These are phyloP conservation scores for Sphagnum tenellum DNA, from an alignment of 225 moss, liverwort and hornwort species.

Conservation along the genomic window DNA sequence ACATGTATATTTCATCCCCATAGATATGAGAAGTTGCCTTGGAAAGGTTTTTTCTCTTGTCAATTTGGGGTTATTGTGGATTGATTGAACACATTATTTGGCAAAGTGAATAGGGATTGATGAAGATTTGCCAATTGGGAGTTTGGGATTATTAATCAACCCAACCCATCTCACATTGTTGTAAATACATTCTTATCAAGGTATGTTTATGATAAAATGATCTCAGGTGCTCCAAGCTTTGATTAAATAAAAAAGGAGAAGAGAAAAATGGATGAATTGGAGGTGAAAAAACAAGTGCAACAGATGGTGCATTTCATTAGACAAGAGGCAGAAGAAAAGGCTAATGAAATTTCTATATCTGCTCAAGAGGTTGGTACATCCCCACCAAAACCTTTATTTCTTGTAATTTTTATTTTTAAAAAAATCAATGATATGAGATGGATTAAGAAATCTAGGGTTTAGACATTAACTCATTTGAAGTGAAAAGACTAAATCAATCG, in stretches of 20 bases:
- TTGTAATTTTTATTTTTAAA: neutral
- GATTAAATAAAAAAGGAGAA: neutral
- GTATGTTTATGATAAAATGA: no score
- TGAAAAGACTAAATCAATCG: neutral
- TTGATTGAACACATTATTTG: no score
- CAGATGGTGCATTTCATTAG: slow-evolving; percentile 95
- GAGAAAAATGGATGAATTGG: slow-evolving; percentile 62
- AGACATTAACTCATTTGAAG: neutral
- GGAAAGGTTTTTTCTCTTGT: no score
- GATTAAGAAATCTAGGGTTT: neutral
- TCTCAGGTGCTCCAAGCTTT: no score
- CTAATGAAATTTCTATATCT: slow-evolving; percentile 63
- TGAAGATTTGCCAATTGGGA: no score
- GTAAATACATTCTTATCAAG: no score
- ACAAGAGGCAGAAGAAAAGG: slow-evolving; percentile 91
- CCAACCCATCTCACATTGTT: no score
- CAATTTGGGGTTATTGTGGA: no score
- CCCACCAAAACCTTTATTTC: neutral
- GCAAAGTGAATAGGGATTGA: no score
- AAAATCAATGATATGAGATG: neutral
- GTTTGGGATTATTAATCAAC: no score
- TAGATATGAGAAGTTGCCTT: no score
- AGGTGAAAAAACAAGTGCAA: slow-evolving; percentile 72
- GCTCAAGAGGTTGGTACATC: slow-evolving; percentile 53
- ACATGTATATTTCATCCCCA: no score